phyloP scores from a whole-genome alignment of 1,139 yeast species.

The Oligophagozyma castellii region DNA sequence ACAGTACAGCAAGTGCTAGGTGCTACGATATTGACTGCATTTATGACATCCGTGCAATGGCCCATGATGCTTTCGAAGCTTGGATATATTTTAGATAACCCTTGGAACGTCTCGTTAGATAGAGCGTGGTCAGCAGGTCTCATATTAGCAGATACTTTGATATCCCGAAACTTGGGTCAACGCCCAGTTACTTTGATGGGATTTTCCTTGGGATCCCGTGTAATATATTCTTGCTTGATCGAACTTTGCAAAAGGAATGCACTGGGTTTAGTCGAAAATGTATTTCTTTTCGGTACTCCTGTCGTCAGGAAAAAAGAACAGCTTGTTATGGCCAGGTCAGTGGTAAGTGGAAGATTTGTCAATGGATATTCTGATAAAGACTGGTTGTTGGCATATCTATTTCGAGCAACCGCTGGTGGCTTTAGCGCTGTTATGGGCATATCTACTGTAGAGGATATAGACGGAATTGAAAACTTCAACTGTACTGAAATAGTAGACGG shows the following conservation, averaged over 20 bases:
- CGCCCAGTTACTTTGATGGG: slow-evolving; percentile 90
- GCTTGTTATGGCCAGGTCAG: slow-evolving; percentile 65
- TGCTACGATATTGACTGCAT: slow-evolving; percentile 77
- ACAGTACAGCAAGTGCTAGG: slow-evolving; percentile 93
- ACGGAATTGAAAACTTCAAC: slow-evolving; percentile 71
- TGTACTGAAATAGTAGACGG: slow-evolving; percentile 83
- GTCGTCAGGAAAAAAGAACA: slow-evolving; percentile 69
- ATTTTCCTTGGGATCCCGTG: slow-evolving; percentile 86
- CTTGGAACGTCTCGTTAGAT: slow-evolving; percentile 95
- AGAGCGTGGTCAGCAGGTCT: slow-evolving; percentile 96
- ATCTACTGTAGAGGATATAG: slow-evolving; percentile 51
- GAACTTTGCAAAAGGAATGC: slow-evolving; percentile 83
- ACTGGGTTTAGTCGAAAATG: slow-evolving; percentile 80
- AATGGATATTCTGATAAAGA: slow-evolving; percentile 88
- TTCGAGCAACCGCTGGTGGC: slow-evolving; percentile 94
- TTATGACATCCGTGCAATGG: slow-evolving; percentile 89
- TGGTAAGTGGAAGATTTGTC: slow-evolving; percentile 80
- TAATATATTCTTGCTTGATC: slow-evolving; percentile 77
- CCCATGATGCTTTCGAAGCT: slow-evolving; percentile 87
- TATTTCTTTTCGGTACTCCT: slow-evolving; percentile 80
- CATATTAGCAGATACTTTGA: slow-evolving; percentile 79
- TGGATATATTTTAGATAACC: slow-evolving; percentile 84
- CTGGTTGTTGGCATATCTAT: slow-evolving; percentile 92
- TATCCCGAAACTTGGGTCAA: slow-evolving; percentile 78
- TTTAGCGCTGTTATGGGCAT: slow-evolving; percentile 82